Conservation (phyloP, 371 early-diverging fungal species). For the Dinochytrium kinnereticum region DNA sequence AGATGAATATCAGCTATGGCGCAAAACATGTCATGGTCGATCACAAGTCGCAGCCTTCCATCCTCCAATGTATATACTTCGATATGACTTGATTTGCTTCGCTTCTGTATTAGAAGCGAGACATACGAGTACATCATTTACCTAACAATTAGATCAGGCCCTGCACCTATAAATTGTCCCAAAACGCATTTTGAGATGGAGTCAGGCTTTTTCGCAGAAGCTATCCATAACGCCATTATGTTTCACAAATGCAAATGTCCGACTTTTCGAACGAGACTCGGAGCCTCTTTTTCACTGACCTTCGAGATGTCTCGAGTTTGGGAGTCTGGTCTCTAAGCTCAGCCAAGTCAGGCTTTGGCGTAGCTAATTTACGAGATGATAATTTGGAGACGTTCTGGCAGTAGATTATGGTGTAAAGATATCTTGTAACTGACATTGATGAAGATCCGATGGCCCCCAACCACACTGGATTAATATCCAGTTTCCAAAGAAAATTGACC, state of each 20-base stretch:
- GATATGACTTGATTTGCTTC: slow-evolving; percentile 10
- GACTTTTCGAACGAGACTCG: not conserved
- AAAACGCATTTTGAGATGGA: not conserved
- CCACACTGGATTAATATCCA: slow-evolving; percentile 66
- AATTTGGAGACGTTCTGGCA: slow-evolving; percentile 85
- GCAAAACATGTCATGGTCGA: slow-evolving; percentile 10
- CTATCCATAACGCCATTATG: not conserved
- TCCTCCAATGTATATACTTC: slow-evolving; percentile 3
- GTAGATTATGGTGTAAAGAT: slow-evolving; percentile 43
- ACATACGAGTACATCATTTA: not conserved
- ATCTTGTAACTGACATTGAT: not conserved
- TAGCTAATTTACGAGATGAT: slow-evolving; percentile 70
- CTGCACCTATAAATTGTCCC: not conserved
- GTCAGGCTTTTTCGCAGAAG: not conserved
- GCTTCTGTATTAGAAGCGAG: not conserved
- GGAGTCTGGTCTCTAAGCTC: slow-evolving; percentile 71
- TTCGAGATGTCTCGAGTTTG: slow-evolving; percentile 28
- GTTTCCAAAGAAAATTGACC: slow-evolving; percentile 61
- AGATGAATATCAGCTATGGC: not conserved
- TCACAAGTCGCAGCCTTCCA: not conserved
- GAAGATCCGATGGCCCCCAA: slow-evolving; percentile 66
- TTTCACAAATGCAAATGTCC: not conserved
- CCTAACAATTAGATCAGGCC: not conserved
- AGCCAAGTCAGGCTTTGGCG: slow-evolving; percentile 66
- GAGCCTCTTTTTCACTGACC: not conserved